Conservation (phyloP, 176 grass and related monocot species). For the Coix lacrymajobi region DNA sequence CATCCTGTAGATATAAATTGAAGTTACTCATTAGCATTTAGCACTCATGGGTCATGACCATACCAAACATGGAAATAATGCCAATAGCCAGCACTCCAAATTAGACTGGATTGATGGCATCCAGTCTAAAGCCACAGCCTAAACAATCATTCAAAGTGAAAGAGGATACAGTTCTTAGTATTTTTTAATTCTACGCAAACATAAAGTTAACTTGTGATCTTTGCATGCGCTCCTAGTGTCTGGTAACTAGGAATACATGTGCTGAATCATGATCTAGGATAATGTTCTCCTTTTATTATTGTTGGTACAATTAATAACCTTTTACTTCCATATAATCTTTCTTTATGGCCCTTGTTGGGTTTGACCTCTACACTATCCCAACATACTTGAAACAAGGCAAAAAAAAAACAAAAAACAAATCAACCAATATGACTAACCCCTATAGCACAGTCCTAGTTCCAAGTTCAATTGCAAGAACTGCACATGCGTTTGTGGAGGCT, state of each 20-base stretch:
- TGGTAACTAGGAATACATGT: neutral
- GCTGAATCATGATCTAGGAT: neutral
- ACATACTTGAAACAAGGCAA: neutral
- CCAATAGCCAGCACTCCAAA: neutral
- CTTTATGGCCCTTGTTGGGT: neutral
- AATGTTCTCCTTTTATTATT: neutral
- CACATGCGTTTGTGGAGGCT: neutral
- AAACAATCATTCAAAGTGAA: neutral
- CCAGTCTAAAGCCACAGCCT: neutral
- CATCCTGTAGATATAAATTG: slow-evolving; percentile 45
- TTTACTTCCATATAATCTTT: neutral
- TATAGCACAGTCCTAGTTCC: neutral
- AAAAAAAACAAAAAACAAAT: neutral
- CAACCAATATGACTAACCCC: neutral
- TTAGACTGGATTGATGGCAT: neutral
- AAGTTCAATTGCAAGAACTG: neutral
- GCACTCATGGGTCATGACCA: slow-evolving; percentile 4
- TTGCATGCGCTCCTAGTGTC: neutral
- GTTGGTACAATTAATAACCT: neutral
- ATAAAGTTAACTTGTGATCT: neutral
- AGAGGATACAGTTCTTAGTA: neutral
- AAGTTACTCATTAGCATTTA: neutral
- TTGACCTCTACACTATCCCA: neutral
- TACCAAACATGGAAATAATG: neutral
- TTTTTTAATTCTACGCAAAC: neutral